Percentiles rank a stretch among this genome's conserved stretches.
Conservation (phyloP, 352 stramenopile species). For the Globisporangium cystogenes region DNA sequence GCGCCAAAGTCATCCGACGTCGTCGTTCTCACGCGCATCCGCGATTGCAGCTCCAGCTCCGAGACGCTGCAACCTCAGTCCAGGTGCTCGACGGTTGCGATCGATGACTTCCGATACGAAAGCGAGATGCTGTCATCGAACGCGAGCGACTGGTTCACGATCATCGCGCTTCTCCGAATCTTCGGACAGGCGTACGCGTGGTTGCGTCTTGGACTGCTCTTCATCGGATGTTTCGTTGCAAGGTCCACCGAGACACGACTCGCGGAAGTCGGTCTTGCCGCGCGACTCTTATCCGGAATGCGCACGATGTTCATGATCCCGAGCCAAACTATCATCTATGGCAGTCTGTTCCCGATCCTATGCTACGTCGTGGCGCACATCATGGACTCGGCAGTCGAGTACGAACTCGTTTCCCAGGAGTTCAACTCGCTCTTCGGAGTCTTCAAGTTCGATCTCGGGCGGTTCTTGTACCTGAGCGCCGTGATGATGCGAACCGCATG, state of each 20-base stretch:
- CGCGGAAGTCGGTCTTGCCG: neutral
- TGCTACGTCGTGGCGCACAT: neutral
- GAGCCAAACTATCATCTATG: constrained; percentile 8
- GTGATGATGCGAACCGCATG: constrained; percentile 12
- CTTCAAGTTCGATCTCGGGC: constrained; percentile 13
- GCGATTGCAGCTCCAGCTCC: neutral
- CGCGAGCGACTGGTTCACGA: neutral
- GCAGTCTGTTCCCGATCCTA: neutral
- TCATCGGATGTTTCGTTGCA: too few relatives aligned
- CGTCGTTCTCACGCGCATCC: constrained; percentile 1
- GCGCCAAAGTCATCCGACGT: neutral
- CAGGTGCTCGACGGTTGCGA: constrained; percentile 5
- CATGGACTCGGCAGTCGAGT: neutral
- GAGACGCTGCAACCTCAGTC: neutral
- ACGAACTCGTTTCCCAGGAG: constrained; percentile 13
- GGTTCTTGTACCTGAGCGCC: constrained; percentile 10
- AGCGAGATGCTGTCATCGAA: constrained; percentile 1
- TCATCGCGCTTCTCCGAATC: constrained; percentile 3
- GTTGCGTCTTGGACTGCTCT: constrained; percentile 11
- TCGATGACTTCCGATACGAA: constrained; percentile 14
- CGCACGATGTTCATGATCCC: constrained; percentile 13
- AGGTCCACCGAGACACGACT: too few relatives aligned
- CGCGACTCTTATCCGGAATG: neutral
- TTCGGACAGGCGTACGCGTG: constrained; percentile 14
- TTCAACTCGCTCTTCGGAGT: constrained; percentile 18